Evolutionary conservation across 78 protist species (phyloP).

Genomic region (Monocercomonoides exilis): DNA sequence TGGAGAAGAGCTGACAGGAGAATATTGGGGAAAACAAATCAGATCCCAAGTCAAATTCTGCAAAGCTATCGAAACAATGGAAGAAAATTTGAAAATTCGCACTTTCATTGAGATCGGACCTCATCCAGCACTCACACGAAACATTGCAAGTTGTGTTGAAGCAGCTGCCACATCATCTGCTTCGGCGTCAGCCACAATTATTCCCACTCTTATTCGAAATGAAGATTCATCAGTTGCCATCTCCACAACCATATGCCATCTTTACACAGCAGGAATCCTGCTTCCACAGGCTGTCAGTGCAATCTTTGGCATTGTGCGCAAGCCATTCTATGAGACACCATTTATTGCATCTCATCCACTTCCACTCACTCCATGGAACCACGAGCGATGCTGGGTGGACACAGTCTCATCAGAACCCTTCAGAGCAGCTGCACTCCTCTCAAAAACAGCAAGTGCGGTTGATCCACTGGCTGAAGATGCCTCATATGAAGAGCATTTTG

Average conservation of each 20-base stretch:
- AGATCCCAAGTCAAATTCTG: conserved; percentile 1
- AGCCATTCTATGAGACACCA: background rate
- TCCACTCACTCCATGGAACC: conserved; percentile 10
- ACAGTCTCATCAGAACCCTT: background rate
- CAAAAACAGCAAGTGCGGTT: background rate
- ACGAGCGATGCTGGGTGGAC: background rate
- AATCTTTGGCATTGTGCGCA: background rate
- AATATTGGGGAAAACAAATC: background rate
- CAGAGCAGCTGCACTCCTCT: background rate
- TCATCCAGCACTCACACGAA: background rate
- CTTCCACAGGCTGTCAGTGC: background rate
- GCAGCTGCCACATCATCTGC: too few relatives aligned
- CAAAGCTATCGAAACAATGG: background rate
- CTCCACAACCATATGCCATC: background rate
- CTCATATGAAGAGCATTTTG: background rate
- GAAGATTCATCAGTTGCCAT: background rate
- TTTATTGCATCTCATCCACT: background rate
- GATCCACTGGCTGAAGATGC: background rate
- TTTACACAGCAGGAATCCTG: background rate
- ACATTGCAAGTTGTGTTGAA: background rate
- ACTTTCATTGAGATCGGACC: conserved; percentile 1
- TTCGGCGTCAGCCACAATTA: background rate
- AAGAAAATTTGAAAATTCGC: background rate
- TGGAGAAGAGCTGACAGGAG: background rate
- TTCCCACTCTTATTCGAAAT: background rate